A percentile compares a stretch with the other conserved stretches of the same genome.
Conservation (phyloP, 805 yeast genomes). For the Hanseniaspora nectarophila region DNA sequence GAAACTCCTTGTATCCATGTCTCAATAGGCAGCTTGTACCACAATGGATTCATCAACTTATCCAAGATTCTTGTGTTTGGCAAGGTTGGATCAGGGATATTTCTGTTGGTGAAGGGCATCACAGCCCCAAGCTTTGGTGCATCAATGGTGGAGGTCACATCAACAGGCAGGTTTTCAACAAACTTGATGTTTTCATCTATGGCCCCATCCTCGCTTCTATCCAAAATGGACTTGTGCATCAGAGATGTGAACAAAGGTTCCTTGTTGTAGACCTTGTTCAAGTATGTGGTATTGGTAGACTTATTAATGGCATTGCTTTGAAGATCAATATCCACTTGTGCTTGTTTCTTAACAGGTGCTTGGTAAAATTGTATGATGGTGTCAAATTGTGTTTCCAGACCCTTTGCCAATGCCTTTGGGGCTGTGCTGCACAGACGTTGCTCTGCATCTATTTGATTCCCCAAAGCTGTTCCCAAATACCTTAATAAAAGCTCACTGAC, state of each 20-base stretch:
- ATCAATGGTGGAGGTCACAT: conserved; percentile 25
- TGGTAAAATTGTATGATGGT: conserved; percentile 44
- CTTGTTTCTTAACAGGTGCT: conserved; percentile 52
- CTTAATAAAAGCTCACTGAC: conserved; percentile 51
- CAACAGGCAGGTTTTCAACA: conserved; percentile 57
- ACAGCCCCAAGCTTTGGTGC: conserved; percentile 37
- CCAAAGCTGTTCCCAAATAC: conserved; percentile 35
- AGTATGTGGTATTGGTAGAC: neutral
- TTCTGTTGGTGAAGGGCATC: conserved; percentile 33
- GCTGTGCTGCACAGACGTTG: conserved; percentile 16
- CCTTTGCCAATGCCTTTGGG: conserved; percentile 29
- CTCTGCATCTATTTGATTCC: conserved; percentile 30
- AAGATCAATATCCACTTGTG: conserved; percentile 40
- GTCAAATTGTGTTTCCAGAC: conserved; percentile 46
- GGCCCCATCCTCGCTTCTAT: conserved; percentile 55
- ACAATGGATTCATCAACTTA: conserved; percentile 47
- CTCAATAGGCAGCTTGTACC: conserved; percentile 53
- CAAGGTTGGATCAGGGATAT: conserved; percentile 39
- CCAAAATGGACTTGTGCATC: conserved; percentile 56
- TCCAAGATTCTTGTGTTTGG: conserved; percentile 45
- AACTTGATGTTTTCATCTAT: conserved; percentile 52
- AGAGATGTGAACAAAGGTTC: conserved; percentile 72
- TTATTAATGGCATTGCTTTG: neutral
- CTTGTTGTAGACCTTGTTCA: conserved; percentile 26
- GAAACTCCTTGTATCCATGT: conserved; percentile 56